A percentile compares a stretch with the other conserved stretches of the same genome.
Conservation (phyloP, 2,329 filamentous ascomycete species). For the Bipolaris sorokiniana region DNA sequence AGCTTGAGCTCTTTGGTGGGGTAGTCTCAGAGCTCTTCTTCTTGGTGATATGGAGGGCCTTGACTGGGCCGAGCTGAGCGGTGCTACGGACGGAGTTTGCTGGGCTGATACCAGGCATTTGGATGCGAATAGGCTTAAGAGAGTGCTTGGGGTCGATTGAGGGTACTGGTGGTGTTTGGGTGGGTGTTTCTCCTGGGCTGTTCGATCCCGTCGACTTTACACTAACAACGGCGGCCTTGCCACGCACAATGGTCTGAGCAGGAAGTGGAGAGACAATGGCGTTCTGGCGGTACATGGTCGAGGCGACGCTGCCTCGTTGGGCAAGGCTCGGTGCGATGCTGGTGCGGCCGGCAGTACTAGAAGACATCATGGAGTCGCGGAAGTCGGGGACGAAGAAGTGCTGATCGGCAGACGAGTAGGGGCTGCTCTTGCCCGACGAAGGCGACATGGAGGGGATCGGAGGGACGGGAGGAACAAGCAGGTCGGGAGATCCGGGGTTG, state of each 20-base stretch:
- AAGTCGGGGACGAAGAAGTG: constrained; percentile 95
- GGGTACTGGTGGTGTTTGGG: constrained; percentile 72
- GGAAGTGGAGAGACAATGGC: constrained; percentile 79
- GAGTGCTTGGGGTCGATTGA: constrained; percentile 66
- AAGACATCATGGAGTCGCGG: constrained; percentile 89
- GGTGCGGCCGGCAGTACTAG: constrained; percentile 64
- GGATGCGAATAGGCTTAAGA: constrained; percentile 45
- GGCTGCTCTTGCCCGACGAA: constrained; percentile 64
- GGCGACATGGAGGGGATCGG: constrained; percentile 73
- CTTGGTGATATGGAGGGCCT: constrained; percentile 54
- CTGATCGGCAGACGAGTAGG: constrained; percentile 69
- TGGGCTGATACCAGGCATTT: constrained; percentile 52
- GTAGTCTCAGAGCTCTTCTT: constrained; percentile 40
- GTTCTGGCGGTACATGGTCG: constrained; percentile 92
- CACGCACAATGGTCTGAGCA: constrained; percentile 84
- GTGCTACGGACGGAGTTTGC: constrained; percentile 47
- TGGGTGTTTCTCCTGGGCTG: constrained; percentile 56
- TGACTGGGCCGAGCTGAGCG: constrained; percentile 53
- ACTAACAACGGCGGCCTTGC: constrained; percentile 90
- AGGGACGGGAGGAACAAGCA: constrained; percentile 89
- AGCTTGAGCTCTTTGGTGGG: constrained; percentile 35
- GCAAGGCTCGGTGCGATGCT: constrained; percentile 58
- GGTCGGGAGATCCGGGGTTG: constrained; percentile 77
- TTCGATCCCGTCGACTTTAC: constrained; percentile 74
- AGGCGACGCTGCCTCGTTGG: constrained; percentile 70